phyloP scores from a whole-genome alignment of 495 filamentous ascomycete species.

The Hyaloscypha variabilis region DNA sequence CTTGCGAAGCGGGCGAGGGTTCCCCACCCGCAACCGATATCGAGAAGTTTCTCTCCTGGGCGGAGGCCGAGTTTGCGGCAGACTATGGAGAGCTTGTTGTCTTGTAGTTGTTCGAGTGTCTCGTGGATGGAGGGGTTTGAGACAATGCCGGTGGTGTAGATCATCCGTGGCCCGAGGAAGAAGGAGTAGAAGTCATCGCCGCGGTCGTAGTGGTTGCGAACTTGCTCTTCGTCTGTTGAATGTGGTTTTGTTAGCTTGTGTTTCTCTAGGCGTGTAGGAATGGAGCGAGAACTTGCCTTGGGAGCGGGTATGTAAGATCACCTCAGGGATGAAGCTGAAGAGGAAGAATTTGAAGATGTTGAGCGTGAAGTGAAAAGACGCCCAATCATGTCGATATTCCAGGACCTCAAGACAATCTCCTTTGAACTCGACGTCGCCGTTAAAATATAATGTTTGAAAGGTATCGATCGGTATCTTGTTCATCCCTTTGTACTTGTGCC shows the following conservation, averaged over 20 bases:
- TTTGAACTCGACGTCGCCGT: conserved; percentile 82
- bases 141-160: conserved; percentile 84
- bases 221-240: conserved; percentile 75
- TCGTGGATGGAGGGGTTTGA: conserved; percentile 73
- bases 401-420: conserved; percentile 76
- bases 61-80: conserved; percentile 81
- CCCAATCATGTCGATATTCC: conserved; percentile 87
- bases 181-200: conserved; percentile 87
- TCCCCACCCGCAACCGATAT: conserved; percentile 87
- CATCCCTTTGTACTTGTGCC: conserved; percentile 68
- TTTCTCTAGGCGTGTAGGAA: background rate
- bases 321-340: conserved; percentile 70
- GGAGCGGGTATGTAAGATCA: conserved; percentile 74
- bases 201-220: conserved; percentile 82
- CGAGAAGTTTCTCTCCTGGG: conserved; percentile 69
- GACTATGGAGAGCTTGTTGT: conserved; percentile 82
- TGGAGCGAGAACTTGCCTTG: conserved; percentile 55
- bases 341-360: conserved; percentile 70
- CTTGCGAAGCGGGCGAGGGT: conserved; percentile 78
- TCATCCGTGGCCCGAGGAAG: conserved; percentile 88
- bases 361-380: conserved; percentile 75
- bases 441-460: conserved; percentile 88
- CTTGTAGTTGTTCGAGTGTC: conserved; percentile 79
- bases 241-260: background rate
- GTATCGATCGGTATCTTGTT: conserved; percentile 83